Base-by-base conservation (phyloP, 2,329 filamentous ascomycete genomes). In the Sporothrix variecibatus region DNA sequence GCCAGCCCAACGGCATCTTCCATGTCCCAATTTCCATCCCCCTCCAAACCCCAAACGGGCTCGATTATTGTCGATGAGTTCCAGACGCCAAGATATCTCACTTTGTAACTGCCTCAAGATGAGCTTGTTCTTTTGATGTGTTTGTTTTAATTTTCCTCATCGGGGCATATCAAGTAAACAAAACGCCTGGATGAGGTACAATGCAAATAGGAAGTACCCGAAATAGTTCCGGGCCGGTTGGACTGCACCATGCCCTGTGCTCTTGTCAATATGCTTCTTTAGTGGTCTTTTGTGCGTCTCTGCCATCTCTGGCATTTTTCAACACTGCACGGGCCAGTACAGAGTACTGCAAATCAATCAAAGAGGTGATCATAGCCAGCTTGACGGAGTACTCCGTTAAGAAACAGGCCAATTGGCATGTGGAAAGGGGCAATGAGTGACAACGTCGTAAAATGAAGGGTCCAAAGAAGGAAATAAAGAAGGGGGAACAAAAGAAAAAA, bases 81-180 rank as follows among this genome's bases (percentile, higher is more conserved):
- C 51, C 23, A 56, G 67, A n/a, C 40, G 67, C 67, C 65, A 68
- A 68, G 67, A 56, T 28, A 40, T 58, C 65, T 51, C 62, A 28
- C 38, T 17, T 67, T 46, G 38, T 20, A 46, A 28, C 23, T 46
- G 62, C 62, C 62, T 46, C 23, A 28, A 12, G 20, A 6, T 40
- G 62, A 28, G 23, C 23, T 28, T 67, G 62, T 67, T 28, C 62
- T 43, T 43, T 28, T 28, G 38, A 46, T 67, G 8, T 28, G 38
- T 28, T 67, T 28, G n/a, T 28, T 67, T 46, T 40, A 17, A 15
- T 23, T 23, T 2, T 46, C 62, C 62, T 9, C 17, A 15, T 67
- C 62, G 62, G 15, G 7, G 62, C 38, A 46, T 28, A 28, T 15
- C 38, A 8, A 46, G 38, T 28, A 67, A 46, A 67, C 38, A 67